Base-by-base conservation (phyloP, 169 alveolate genomes). In the Plasmodium fragile region DNA sequence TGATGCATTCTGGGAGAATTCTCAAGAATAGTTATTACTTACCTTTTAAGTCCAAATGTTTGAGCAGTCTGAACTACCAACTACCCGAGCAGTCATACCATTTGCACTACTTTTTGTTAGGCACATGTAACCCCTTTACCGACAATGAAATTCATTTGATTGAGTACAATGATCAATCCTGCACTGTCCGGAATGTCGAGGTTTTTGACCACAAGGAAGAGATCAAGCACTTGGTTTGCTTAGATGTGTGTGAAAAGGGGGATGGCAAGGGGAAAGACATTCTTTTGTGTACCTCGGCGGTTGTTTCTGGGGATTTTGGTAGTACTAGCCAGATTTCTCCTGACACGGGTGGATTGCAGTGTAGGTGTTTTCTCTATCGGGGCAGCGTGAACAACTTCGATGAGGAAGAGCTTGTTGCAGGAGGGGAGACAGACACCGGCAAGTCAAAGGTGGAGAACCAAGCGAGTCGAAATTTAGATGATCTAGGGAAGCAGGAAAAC, bases 141-240 rank as follows among this genome's bases (percentile, higher is more conserved):
- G 82, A 89, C 6, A 89, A 89, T 89, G 94, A 89, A 79, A 43
- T 89, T 3, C 94, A 89, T 65, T 89, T 89, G 30, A 89, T 89
- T 39, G 94, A 89, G 59, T 89, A 89, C 25, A 79, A 89, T 39
- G 94, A 89, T 59, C 82, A 77, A 45, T 25, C 41, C 53, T 80
- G 71, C 25, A 30, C 70, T 65, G 53, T 89, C 13, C 45, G 82
- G 72, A 89, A 89, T 65, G 79, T 89, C 3, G 43, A 89, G 3
- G 79, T 80, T 65, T 89, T 78, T 89, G 75, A 78, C 13, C 79
- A 80, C 41, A 41, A 89, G 18, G 94, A 80, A 49, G 83, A 78
- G 81, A 30, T 80, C 25, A 52, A 80, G 13, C 89, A 89, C 10
- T 59, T 89, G 90, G 73, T 89, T 22, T 89, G 94, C 22, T 79